A percentile compares a stretch with the other conserved stretches of the same genome.
Conservation (phyloP, 306 rosid genomes). For the Crotalaria pallida region DNA sequence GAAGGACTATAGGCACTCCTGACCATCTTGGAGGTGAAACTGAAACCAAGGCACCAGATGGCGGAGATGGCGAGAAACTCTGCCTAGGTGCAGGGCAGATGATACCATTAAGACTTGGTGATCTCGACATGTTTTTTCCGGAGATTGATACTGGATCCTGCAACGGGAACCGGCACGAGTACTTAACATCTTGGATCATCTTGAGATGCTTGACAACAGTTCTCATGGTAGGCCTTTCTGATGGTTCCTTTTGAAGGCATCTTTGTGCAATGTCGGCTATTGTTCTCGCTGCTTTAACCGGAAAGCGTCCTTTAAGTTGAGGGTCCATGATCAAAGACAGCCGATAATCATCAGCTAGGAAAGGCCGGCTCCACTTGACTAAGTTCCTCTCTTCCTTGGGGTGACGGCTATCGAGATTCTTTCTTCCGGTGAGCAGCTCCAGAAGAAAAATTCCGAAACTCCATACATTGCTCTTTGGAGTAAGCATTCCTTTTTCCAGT, state of each 20-base stretch:
- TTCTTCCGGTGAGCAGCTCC: constrained; percentile 87
- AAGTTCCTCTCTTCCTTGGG: constrained; percentile 95
- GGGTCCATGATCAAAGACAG: constrained; percentile 91
- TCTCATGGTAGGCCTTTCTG: constrained; percentile 97
- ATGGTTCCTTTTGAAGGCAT: constrained; percentile 94
- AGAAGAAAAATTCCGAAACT: constrained; percentile 89
- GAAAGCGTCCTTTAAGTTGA: constrained; percentile 85
- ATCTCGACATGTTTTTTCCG: constrained; percentile 68
- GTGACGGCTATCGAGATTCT: constrained; percentile 82
- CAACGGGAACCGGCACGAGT: constrained; percentile 79
- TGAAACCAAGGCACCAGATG: constrained; percentile 44
- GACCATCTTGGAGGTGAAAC: constrained; percentile 66
- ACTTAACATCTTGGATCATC: constrained; percentile 69
- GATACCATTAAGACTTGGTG: constrained; percentile 88
- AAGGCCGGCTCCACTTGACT: constrained; percentile 94
- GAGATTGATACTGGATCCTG: constrained; percentile 67
- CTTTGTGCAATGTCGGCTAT: constrained; percentile 83
- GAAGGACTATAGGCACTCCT: constrained; percentile 33
- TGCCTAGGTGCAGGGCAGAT: constrained; percentile 52
- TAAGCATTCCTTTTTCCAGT: constrained; percentile 86
- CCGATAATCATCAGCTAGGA: constrained; percentile 74
- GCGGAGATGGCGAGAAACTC: constrained; percentile 78
- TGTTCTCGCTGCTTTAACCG: constrained; percentile 82
- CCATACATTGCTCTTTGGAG: constrained; percentile 98
- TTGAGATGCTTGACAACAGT: constrained; percentile 72